Evolutionary conservation across 2,329 filamentous ascomycete species (phyloP).

Genomic region (Fragosphaeria purpurea): DNA sequence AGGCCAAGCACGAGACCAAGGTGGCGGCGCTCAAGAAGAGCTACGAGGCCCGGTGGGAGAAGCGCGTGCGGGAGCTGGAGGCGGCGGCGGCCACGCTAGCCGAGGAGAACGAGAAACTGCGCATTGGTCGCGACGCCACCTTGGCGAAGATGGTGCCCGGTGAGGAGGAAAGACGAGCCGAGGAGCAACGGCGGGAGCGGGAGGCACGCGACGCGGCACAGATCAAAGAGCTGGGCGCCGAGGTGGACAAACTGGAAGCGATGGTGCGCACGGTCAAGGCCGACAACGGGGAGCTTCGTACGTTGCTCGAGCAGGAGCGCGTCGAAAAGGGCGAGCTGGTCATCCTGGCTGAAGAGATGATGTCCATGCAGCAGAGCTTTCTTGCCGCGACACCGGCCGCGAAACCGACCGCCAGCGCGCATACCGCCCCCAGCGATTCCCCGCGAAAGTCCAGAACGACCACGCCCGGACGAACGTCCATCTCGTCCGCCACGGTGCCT

Average conservation of each 20-base stretch:
- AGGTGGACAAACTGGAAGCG: conserved; percentile 63
- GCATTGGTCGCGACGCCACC: conserved; percentile 53
- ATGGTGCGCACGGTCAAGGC: conserved; percentile 60
- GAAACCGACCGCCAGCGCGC: background rate
- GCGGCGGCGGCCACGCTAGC: conserved; percentile 55
- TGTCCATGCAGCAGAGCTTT: conserved; percentile 50
- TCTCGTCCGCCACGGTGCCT: conserved; percentile 11
- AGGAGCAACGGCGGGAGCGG: conserved; percentile 42
- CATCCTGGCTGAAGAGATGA: conserved; percentile 73
- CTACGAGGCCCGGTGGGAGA: conserved; percentile 82
- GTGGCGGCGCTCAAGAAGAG: conserved; percentile 79
- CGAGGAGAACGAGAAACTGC: conserved; percentile 67
- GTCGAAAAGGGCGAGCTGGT: conserved; percentile 80
- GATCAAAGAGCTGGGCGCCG: conserved; percentile 60
- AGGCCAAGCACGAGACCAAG: conserved; percentile 94
- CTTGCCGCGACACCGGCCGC: conserved; percentile 10
- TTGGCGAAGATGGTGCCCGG: conserved; percentile 48
- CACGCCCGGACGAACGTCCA: conserved; percentile 6
- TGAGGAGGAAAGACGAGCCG: conserved; percentile 29
- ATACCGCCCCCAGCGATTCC: background rate
- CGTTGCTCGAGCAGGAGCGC: conserved; percentile 61
- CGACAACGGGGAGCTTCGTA: conserved; percentile 57
- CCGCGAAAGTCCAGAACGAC: conserved; percentile 8
- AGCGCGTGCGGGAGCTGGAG: conserved; percentile 73
- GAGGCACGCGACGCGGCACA: conserved; percentile 58